Percentiles rank a stretch among this genome's conserved stretches.
Evolutionary conservation across 2,329 filamentous ascomycete genomes (phyloP).

Genomic region (Neoscytalidium dimidiatum): DNA sequence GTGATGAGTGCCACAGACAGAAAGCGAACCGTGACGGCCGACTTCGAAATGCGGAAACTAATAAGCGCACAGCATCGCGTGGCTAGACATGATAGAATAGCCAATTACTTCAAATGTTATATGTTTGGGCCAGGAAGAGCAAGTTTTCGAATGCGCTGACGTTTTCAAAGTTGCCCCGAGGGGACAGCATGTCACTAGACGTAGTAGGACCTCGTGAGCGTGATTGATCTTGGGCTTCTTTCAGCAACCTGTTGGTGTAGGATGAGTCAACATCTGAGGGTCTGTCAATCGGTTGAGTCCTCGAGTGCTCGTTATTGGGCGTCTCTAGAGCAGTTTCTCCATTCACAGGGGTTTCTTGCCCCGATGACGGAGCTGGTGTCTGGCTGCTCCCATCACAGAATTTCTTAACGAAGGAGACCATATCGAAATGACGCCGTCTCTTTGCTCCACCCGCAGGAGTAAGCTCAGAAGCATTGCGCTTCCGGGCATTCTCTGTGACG

Average conservation of each 20-base stretch:
- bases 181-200: not conserved
- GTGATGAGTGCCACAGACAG: not conserved
- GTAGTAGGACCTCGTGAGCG: not conserved
- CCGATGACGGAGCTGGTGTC: not conserved
- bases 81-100: not conserved
- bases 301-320: not conserved
- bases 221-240: not conserved
- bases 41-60: not conserved
- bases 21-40: not conserved
- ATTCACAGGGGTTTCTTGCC: no score
- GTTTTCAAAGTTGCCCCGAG: not conserved
- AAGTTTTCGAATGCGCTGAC: conserved; percentile 2
- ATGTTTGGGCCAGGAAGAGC: not conserved
- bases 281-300: not conserved
- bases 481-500: not conserved
- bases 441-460: not conserved
- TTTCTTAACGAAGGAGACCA: not conserved
- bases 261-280: not conserved
- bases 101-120: not conserved
- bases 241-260: not conserved
- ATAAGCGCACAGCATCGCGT: no score
- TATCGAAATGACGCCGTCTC: not conserved
- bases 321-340: not conserved
- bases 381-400: not conserved
- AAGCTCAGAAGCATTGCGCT: not conserved